These are phyloP conservation scores for Paracorniculantispora psalliotae DNA, from an alignment of 2,329 filamentous ascomycete species.

Conservation along the genomic window DNA sequence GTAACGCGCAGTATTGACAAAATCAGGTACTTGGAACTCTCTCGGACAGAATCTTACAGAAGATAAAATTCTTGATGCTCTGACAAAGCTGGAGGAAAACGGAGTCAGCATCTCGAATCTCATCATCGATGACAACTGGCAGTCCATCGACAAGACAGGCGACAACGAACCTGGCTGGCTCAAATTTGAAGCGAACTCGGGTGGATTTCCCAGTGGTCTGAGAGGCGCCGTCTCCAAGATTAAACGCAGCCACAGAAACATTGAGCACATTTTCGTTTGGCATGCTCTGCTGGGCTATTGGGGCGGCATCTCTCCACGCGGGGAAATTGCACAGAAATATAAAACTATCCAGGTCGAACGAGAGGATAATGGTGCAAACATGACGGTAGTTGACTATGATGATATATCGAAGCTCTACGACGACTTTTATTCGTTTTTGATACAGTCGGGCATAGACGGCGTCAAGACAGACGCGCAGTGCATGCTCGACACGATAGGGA, in stretches of 20 bases:
- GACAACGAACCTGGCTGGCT: constrained; percentile 59
- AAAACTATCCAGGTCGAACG: constrained; percentile 61
- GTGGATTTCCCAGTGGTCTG: constrained; percentile 75
- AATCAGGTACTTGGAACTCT: constrained; percentile 79
- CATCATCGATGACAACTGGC: constrained; percentile 98
- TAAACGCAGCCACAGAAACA: constrained; percentile 61
- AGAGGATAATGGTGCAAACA: constrained; percentile 43
- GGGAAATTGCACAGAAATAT: constrained; percentile 71
- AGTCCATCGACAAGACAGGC: constrained; percentile 55
- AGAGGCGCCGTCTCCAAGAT: constrained; percentile 66
- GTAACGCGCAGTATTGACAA: constrained; percentile 18
- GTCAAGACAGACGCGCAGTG: constrained; percentile 95
- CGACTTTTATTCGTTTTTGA: constrained; percentile 85
- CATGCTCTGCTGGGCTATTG: constrained; percentile 87
- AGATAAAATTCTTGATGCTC: constrained; percentile 69
- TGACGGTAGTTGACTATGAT: constrained; percentile 68
- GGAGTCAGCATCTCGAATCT: constrained; percentile 76
- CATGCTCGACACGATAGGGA: constrained; percentile 70
- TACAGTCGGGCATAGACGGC: constrained; percentile 67
- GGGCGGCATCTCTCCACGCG: constrained; percentile 76
- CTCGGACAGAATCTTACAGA: constrained; percentile 80
- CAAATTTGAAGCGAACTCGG: constrained; percentile 78
- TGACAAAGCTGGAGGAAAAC: constrained; percentile 64
- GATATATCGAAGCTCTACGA: constrained; percentile 76
- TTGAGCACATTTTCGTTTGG: constrained; percentile 88